These are phyloP conservation scores for Tulasnella sp. DNA, from an alignment of 768 basidiomycete genomes.

Conservation along the genomic window DNA sequence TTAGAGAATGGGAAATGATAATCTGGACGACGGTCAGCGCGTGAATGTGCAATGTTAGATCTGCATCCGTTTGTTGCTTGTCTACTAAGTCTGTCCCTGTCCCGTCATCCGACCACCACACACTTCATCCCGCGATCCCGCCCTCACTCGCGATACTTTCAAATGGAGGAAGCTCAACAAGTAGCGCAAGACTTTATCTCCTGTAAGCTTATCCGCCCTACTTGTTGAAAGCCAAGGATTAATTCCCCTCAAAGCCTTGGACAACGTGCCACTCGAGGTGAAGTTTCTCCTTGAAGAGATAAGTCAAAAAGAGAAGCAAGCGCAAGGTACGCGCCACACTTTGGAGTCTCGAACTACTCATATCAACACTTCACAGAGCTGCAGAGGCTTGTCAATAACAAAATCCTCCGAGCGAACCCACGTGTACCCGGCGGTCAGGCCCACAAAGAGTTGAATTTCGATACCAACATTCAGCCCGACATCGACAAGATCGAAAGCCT, in stretches of 20 bases:
- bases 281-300: conserved; percentile 18
- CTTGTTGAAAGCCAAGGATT: not conserved
- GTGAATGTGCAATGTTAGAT: not conserved
- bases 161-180: conserved; percentile 12
- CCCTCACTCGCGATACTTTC: not conserved
- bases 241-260: conserved; percentile 6
- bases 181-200: conserved; percentile 8
- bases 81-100: not conserved
- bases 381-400: not conserved
- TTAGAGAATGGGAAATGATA: not conserved
- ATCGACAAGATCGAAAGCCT: conserved; percentile 15
- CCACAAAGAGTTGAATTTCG: conserved; percentile 5
- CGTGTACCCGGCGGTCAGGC: not conserved
- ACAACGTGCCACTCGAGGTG: conserved; percentile 16
- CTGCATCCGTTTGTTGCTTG: not conserved
- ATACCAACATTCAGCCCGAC: conserved; percentile 11
- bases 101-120: not conserved
- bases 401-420: conserved; percentile 9
- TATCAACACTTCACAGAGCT: not conserved
- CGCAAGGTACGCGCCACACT: conserved; percentile 4
- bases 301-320: conserved; percentile 14
- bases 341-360: not conserved
- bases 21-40: not conserved
- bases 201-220: not conserved
- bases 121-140: not conserved